A percentile compares a stretch with the other conserved stretches of the same genome.
phyloP scores from a whole-genome alignment of 345 rosid genomes.

The Corchorus olitorius region DNA sequence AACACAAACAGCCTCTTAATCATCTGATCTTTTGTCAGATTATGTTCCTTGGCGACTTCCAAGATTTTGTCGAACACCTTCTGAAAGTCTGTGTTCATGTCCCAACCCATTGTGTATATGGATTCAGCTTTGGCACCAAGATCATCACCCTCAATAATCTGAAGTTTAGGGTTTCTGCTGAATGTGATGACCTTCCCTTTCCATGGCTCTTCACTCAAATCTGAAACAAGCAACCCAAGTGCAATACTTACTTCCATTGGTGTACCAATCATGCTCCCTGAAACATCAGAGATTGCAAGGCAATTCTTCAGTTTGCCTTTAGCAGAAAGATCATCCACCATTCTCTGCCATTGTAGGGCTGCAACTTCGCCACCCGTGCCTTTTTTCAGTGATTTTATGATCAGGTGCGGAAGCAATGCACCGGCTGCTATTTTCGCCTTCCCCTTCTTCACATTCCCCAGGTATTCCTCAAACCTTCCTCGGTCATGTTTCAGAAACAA shows the following conservation, averaged over 20 bases:
- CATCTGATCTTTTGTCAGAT: constrained; percentile 8
- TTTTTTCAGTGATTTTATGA: background rate
- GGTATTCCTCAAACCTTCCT: background rate
- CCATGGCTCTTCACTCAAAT: constrained; percentile 16
- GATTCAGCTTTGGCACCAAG: background rate
- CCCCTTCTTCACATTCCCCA: background rate
- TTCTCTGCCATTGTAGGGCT: constrained; percentile 7
- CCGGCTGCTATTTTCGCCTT: background rate
- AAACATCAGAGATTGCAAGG: constrained; percentile 11
- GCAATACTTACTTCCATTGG: background rate
- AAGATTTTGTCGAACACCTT: constrained; percentile 12
- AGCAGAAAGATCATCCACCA: constrained; percentile 1
- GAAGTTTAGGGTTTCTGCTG: background rate
- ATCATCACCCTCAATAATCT: background rate
- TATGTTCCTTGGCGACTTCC: background rate
- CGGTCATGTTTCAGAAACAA: background rate
- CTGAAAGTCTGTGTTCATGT: background rate
- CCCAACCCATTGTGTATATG: background rate
- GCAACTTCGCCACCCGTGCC: background rate
- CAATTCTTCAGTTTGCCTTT: constrained; percentile 13
- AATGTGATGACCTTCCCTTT: constrained; percentile 14
- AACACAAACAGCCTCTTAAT: constrained; percentile 19
- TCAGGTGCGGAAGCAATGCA: constrained; percentile 13
- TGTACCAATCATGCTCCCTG: background rate
- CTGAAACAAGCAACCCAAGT: constrained; percentile 6